These are phyloP conservation scores for Geranium rotundifolium DNA, from an alignment of 345 rosid genomes.

Conservation along the genomic window DNA sequence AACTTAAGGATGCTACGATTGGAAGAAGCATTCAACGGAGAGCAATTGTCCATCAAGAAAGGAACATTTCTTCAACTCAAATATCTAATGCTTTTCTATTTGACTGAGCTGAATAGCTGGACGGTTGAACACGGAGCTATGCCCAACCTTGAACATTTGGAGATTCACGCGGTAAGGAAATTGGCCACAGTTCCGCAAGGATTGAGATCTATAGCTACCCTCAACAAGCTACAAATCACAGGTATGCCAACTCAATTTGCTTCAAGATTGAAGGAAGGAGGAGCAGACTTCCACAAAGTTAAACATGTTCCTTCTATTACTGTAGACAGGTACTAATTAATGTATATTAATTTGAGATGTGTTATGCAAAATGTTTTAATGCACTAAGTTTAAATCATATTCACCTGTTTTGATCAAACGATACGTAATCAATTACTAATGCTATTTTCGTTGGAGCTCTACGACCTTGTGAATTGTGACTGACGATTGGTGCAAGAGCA, in stretches of 20 bases:
- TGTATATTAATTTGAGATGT: too few relatives aligned
- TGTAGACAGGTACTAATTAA: neutral
- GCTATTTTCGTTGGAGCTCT: too few relatives aligned
- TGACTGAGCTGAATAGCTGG: conserved; percentile 17
- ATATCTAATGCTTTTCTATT: conserved; percentile 10
- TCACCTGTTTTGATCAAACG: too few relatives aligned
- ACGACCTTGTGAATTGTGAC: too few relatives aligned
- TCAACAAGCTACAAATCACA: neutral
- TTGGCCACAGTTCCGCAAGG: conserved; percentile 16
- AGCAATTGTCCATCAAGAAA: conserved; percentile 14
- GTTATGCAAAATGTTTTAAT: too few relatives aligned
- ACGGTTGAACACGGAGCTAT: conserved; percentile 31
- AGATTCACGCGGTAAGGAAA: conserved; percentile 8
- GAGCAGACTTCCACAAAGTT: neutral
- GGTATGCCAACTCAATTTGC: conserved; percentile 4
- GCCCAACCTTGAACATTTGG: conserved; percentile 21
- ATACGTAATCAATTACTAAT: too few relatives aligned
- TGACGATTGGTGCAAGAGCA: too few relatives aligned
- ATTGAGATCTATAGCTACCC: neutral
- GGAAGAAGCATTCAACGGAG: conserved; percentile 17
- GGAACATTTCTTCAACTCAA: conserved; percentile 23
- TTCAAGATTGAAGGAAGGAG: conserved; percentile 13
- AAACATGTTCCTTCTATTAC: neutral
- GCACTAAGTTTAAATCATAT: too few relatives aligned
- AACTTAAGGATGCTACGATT: conserved; percentile 19